Evolutionary conservation across 2,329 filamentous ascomycete species (phyloP), one percentile per base, ranked within the genome.

Genomic region (Paracoccidioides brasiliensis): DNA sequence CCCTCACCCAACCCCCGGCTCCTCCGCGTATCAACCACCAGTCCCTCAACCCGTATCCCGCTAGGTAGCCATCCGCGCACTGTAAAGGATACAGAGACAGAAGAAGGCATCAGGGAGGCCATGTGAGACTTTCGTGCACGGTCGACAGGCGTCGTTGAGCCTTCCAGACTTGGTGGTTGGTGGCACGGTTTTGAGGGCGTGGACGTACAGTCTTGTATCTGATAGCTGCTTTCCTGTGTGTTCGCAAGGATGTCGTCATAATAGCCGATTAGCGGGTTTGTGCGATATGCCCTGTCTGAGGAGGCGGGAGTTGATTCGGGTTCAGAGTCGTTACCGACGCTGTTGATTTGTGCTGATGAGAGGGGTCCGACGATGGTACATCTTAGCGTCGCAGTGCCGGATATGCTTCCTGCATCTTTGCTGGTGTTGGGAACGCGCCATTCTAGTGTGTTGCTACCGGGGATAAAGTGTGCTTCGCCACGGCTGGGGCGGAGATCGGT

Each of bases 1-100:
- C 86, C 83, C 61, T 95, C 89, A 0, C 89, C 89, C 48, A 98
- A 65, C 0, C 93, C 93, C 56, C 85, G 81, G 70, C 88, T 95
- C 73, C 85, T 90, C 68, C 87, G 84, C n/a, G 81, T 76, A 67
- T 84, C 81, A 12, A 85, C 70, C n/a, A 75, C 74, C 58, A 85
- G 65, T 61, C 77, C 79, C 54, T 84, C 81, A 1, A 85, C 82
- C 58, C 76, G 80, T 62, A 85, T 76, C 3, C 82, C 82, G 60
- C 81, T 84, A 0, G 82, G 78, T 42, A 85, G 67, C 81, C 81
- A 84, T 2, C 82, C 82, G 59, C 81, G 80, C 46, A 83, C 78
- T 35, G 71, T 72, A 62, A 78, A 78, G 3, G 85, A 89, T 56
- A 88, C 80, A 2, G 83, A 80, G 3, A 85, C 85, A 42, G 86